These are phyloP conservation scores for Plasmodium falciparum DNA, from an alignment of 169 alveolate genomes.

Conservation along the genomic window DNA sequence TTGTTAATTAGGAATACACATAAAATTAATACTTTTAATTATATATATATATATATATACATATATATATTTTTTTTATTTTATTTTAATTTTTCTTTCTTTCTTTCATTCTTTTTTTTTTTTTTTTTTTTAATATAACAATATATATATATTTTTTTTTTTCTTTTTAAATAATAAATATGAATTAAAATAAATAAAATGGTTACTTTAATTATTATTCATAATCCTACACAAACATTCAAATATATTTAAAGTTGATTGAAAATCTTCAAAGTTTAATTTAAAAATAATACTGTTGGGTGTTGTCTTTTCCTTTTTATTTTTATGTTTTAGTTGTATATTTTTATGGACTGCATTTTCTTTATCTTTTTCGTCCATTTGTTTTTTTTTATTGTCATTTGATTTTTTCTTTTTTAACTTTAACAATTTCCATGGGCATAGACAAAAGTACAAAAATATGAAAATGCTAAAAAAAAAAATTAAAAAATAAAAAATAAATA, in stretches of 20 bases:
- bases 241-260: constrained; percentile 46
- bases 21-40: neutral
- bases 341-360: constrained; percentile 12
- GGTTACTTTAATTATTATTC: constrained; percentile 15
- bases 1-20: too few relatives aligned
- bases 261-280: constrained; percentile 67
- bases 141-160: too few relatives aligned
- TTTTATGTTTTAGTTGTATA: constrained; percentile 5
- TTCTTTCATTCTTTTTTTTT: too few relatives aligned
- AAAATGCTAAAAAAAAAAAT: constrained; percentile 15
- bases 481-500: constrained; percentile 9
- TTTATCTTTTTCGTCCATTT: neutral
- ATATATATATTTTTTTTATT: too few relatives aligned
- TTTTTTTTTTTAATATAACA: too few relatives aligned
- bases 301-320: constrained; percentile 26
- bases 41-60: too few relatives aligned
- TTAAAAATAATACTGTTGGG: constrained; percentile 32
- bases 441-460: neutral
- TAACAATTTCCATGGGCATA: neutral
- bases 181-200: neutral
- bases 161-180: too few relatives aligned
- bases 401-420: neutral
- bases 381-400: constrained; percentile 12
- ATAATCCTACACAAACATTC: constrained; percentile 57
- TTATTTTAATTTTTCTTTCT: too few relatives aligned